Conservation (phyloP, 495 filamentous ascomycete genomes). For the Penicillium ochrochloron region DNA sequence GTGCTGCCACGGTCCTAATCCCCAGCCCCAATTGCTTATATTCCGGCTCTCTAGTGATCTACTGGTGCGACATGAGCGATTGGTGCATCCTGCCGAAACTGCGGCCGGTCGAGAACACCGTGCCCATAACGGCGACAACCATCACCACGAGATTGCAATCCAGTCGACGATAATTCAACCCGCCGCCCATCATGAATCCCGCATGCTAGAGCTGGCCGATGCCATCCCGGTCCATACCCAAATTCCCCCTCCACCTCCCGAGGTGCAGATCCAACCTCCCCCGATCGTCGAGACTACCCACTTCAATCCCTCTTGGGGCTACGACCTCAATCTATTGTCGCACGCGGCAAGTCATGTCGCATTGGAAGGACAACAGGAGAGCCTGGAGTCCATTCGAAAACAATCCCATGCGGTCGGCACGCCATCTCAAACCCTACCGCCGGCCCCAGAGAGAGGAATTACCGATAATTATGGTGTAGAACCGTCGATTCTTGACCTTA, state of each 20-base stretch:
- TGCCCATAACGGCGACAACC: slow-evolving; percentile 33
- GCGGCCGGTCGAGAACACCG: slow-evolving; percentile 52
- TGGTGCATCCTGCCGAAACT: slow-evolving; percentile 69
- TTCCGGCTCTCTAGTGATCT: slow-evolving; percentile 57
- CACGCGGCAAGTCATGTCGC: slow-evolving; percentile 57
- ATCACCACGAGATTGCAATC: slow-evolving; percentile 42
- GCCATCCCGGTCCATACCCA: slow-evolving; percentile 50
- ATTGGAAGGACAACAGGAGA: slow-evolving; percentile 53
- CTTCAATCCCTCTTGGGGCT: slow-evolving; percentile 57
- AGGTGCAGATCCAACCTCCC: slow-evolving; percentile 47
- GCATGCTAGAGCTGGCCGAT: slow-evolving; percentile 54
- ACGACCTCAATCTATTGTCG: slow-evolving; percentile 54
- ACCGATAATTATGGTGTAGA: slow-evolving; percentile 53
- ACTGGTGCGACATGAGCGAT: slow-evolving; percentile 72
- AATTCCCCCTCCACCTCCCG: slow-evolving; percentile 40
- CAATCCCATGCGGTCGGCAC: slow-evolving; percentile 35
- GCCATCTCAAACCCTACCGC: slow-evolving; percentile 40
- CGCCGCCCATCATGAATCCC: slow-evolving; percentile 47
- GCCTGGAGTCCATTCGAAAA: slow-evolving; percentile 49
- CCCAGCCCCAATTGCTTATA: slow-evolving; percentile 33
- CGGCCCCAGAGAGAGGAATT: slow-evolving; percentile 45
- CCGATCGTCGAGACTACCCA: slow-evolving; percentile 51
- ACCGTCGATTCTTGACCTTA: slow-evolving; percentile 51
- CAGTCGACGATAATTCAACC: slow-evolving; percentile 47
- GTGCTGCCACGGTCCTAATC: slow-evolving; percentile 7